Evolutionary conservation across 495 filamentous ascomycete genomes (phyloP), one percentile per base, ranked within the genome.

Genomic region (Trichoderma reesei): DNA sequence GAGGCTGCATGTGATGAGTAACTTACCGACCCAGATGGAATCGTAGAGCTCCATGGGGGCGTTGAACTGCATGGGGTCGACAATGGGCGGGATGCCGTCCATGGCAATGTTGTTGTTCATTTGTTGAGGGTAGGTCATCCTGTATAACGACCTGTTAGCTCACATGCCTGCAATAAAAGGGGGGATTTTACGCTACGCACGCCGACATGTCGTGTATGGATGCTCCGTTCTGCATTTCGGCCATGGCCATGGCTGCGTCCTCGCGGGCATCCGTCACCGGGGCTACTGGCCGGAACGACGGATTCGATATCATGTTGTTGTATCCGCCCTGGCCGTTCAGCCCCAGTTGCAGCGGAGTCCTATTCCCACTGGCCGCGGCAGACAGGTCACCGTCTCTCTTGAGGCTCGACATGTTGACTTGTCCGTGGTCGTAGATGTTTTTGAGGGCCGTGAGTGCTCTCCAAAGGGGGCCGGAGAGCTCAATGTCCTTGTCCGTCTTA

Each of bases 41-140:
- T 84, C 81, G 66, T 83, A 84, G 18, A 84, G 72, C 33, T 84
- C 82, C 80, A 84, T 79, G 5, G 82, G 81, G 8, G 81, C 80
- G 74, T 83, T 79, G 69, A 72, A 75, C 26, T 72, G 69, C 6
- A 73, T 67, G 10, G 77, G 78, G 62, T 80, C 79, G 26, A 80
- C 75, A 14, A 63, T 46, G 7, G 37, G 61, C 18, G 68, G 60
- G 37, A 80, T 59, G n/a, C 78, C 78, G 1, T 74, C 63, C 41
- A 79, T 7, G 62, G 26, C 44, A 31, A 61, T 37, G 54, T 10
- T 60, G 18, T 26, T 13, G 3, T 37, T 44, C 42, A 62, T 48
- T 20, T 54, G 63, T 33, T 18, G 41, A 36, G 33, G 65, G 14
- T 38, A 69, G 36, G 41, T 61, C 5, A 67, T 68, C 65, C 56